Evolutionary conservation across 257 asterid genomes (phyloP).

Genomic region (Mitragyna speciosa): DNA sequence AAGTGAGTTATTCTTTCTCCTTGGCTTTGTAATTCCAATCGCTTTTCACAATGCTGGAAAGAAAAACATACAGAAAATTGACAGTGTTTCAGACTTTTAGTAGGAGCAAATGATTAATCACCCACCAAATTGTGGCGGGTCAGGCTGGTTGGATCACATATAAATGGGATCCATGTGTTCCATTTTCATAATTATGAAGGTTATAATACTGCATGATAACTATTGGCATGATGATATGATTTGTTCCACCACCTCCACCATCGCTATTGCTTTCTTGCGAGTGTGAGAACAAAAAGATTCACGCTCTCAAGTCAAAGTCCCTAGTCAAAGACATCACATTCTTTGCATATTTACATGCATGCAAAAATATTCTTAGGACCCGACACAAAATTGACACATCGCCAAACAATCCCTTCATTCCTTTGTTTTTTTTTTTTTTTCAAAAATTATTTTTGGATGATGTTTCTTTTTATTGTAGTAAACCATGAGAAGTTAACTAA

Average conservation of each 20-base stretch:
- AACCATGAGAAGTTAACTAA: no score
- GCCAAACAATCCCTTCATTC: not conserved
- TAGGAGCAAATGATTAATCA: slow-evolving; percentile 2
- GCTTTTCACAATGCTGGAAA: slow-evolving; percentile 1
- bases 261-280: not conserved
- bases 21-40: slow-evolving; percentile 4
- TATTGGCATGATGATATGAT: not conserved
- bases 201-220: not conserved
- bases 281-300: slow-evolving; percentile 11
- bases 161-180: slow-evolving; percentile 22
- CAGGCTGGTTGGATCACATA: slow-evolving; percentile 4
- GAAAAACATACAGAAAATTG: not conserved
- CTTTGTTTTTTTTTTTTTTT: not conserved
- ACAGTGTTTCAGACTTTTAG: not conserved
- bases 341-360: not conserved
- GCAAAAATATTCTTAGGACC: not conserved
- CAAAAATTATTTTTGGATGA: not conserved
- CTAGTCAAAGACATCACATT: not conserved
- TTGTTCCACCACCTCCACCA: slow-evolving; percentile 1
- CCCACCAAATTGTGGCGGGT: not conserved
- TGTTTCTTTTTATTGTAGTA: not conserved
- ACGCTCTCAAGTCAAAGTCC: not conserved
- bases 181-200: slow-evolving; percentile 11
- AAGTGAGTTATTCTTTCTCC: not conserved
- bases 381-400: not conserved